Base-by-base conservation (phyloP, 805 yeast species). In the Saccharomycopsis malanga region DNA sequence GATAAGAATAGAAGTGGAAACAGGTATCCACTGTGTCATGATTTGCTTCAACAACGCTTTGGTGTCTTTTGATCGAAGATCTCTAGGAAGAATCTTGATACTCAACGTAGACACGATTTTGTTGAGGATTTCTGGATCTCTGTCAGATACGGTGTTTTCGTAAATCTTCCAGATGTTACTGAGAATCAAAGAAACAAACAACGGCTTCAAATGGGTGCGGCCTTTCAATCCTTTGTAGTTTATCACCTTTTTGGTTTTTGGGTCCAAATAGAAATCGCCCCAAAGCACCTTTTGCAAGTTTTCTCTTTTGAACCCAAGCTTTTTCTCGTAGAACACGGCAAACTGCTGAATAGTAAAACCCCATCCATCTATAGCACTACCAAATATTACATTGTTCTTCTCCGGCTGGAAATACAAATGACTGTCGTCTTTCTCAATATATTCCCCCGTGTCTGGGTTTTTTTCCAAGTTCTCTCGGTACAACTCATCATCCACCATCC, bases 291-390 rank as follows among this genome's bases (percentile, higher is more conserved):
- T 84, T 49, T 82, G 81, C 39, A 93, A 71, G 45, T 78, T 86
- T 17, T 78, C 77, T 53, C 88, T 79, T 54, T 86, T 84, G 55
- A 91, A 83, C 0, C 95, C 96, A 17, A 91, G 68, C 57, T 87
- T 87, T 42, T 77, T 77, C 65, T 83, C 93, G 61, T 87, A 87
- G 29, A 93, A 79, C 48, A 83, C 81, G 5, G 96, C 85, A 64
- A 93, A 85, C 55, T 93, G 96, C 44, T 86, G 78, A 42, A 93
- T 71, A 37, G 87, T 84, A 63, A 93, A 93, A 1, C 98, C 99
- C 98, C 98, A 93, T 10, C 98, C 98, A 65, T 93, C 98, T 17
- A 84, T 71, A 1, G 98, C 98, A 24, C 81, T 73, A 0, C 95
- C 91, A 68, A 91, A 91, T 0, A 91, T 77, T 4, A 91, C 96